A percentile compares a stretch with the other conserved stretches of the same genome.
phyloP scores from a whole-genome alignment of 2,329 filamentous ascomycete genomes.

The Sporothrix humicola region DNA sequence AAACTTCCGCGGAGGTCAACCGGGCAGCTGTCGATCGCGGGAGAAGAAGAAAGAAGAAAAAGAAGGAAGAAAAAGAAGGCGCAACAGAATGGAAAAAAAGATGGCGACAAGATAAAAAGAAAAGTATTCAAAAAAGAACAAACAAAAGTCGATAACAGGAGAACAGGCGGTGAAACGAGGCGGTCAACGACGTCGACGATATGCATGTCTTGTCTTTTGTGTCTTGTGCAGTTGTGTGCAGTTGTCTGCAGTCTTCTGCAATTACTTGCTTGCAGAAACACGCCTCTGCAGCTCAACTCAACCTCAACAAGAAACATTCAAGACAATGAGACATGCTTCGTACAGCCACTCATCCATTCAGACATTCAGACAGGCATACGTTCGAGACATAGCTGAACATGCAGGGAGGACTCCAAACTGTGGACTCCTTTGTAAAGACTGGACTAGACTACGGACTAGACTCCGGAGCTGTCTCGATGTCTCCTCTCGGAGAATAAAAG shows the following conservation, averaged over 20 bases:
- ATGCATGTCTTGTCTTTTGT: not conserved
- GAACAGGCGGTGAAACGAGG: conserved; percentile 21
- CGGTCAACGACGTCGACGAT: conserved; percentile 9
- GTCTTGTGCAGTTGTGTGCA: too few species aligned
- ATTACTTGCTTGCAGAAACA: too few species aligned
- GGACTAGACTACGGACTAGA: too few species aligned
- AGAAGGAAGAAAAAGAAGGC: not conserved
- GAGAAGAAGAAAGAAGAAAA: not conserved
- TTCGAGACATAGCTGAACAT: not conserved
- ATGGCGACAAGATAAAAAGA: not conserved
- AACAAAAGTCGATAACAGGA: not conserved
- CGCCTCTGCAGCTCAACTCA: too few species aligned
- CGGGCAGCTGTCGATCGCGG: not conserved
- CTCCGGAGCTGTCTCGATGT: not conserved
- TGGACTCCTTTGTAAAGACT: not conserved
- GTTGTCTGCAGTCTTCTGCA: too few species aligned
- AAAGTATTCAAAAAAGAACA: not conserved
- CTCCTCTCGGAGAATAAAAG: not conserved
- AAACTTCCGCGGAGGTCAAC: not conserved
- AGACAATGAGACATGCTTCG: too few species aligned
- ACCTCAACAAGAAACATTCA: not conserved
- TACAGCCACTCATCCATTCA: too few species aligned
- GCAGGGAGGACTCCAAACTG: not conserved
- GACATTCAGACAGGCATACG: too few species aligned
- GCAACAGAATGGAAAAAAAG: too few species aligned